Evolutionary conservation across 352 stramenopile species (phyloP).

Genomic region (Pythium aquatile): DNA sequence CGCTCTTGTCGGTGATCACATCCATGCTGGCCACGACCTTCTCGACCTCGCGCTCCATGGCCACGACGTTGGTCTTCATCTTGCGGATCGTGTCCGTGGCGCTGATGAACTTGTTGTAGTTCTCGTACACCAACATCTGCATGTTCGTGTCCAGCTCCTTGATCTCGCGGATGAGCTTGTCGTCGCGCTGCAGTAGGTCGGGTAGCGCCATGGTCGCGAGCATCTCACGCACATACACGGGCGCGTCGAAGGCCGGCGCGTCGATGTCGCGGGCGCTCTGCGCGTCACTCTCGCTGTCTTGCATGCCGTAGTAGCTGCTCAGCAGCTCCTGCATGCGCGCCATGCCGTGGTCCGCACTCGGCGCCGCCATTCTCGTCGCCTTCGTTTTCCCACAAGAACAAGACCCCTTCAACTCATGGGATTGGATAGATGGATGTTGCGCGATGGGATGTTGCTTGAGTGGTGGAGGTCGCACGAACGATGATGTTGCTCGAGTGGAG

Average conservation of each 20-base stretch:
- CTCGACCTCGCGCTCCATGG: conserved; percentile 89
- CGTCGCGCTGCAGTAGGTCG: conserved; percentile 69
- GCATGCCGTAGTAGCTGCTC: conserved; percentile 86
- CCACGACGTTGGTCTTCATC: conserved; percentile 93
- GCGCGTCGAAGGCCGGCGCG: conserved; percentile 61
- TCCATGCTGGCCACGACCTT: conserved; percentile 88
- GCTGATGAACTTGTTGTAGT: conserved; percentile 99
- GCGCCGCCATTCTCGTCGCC: conserved; percentile 27
- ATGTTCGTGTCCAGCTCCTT: conserved; percentile 98
- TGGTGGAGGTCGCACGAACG: background rate
- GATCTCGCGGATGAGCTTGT: conserved; percentile 86
- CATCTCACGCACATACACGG: conserved; percentile 78
- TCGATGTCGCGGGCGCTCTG: conserved; percentile 76
- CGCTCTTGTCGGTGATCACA: conserved; percentile 81
- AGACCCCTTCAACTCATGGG: conserved; percentile 21
- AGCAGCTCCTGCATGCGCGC: conserved; percentile 87
- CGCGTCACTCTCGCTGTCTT: conserved; percentile 68
- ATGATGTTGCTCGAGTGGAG: background rate
- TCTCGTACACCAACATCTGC: conserved; percentile 99
- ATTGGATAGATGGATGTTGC: background rate
- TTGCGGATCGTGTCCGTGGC: conserved; percentile 98
- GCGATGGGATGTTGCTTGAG: background rate
- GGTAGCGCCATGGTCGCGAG: conserved; percentile 59
- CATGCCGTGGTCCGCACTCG: conserved; percentile 55
- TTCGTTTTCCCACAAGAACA: background rate